These are phyloP conservation scores for Linum usitatissimum DNA, from an alignment of 345 rosid species.

Conservation along the genomic window DNA sequence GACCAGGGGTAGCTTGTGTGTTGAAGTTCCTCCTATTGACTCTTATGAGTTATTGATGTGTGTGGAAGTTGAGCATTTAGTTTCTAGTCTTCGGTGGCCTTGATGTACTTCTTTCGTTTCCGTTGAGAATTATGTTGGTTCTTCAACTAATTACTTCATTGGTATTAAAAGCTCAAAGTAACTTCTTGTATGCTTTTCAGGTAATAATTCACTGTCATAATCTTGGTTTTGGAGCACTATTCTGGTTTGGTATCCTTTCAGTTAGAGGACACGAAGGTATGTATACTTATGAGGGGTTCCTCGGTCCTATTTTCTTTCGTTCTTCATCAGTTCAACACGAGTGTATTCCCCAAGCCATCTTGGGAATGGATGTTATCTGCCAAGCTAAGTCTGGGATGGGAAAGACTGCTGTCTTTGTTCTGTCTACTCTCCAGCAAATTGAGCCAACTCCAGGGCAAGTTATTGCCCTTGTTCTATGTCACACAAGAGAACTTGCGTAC, in stretches of 20 bases:
- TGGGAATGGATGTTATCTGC: constrained; percentile 98
- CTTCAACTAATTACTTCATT: not conserved
- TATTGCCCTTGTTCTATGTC: constrained; percentile 82
- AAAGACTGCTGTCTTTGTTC: constrained; percentile 91
- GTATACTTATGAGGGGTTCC: constrained; percentile 69
- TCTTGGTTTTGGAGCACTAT: constrained; percentile 55
- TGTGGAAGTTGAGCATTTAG: no score
- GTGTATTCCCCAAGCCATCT: constrained; percentile 96
- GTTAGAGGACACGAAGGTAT: constrained; percentile 53
- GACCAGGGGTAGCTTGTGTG: not conserved
- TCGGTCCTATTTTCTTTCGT: constrained; percentile 67
- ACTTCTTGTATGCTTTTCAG: constrained; percentile 20
- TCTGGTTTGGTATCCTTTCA: constrained; percentile 52
- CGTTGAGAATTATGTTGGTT: not conserved
- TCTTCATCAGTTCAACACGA: constrained; percentile 97
- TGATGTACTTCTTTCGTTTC: no score
- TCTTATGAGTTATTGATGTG: not conserved
- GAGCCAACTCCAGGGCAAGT: constrained; percentile 91
- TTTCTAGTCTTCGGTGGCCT: no score
- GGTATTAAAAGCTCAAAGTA: not conserved
- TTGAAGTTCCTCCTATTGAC: not conserved
- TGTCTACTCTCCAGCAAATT: constrained; percentile 83
- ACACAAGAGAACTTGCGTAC: constrained; percentile 93
- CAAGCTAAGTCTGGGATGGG: constrained; percentile 99
- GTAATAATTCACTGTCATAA: constrained; percentile 45